Evolutionary conservation across 2,329 filamentous ascomycete genomes (phyloP), one percentile per base, ranked within the genome.

Genomic region (Celoporthe dispersa): DNA sequence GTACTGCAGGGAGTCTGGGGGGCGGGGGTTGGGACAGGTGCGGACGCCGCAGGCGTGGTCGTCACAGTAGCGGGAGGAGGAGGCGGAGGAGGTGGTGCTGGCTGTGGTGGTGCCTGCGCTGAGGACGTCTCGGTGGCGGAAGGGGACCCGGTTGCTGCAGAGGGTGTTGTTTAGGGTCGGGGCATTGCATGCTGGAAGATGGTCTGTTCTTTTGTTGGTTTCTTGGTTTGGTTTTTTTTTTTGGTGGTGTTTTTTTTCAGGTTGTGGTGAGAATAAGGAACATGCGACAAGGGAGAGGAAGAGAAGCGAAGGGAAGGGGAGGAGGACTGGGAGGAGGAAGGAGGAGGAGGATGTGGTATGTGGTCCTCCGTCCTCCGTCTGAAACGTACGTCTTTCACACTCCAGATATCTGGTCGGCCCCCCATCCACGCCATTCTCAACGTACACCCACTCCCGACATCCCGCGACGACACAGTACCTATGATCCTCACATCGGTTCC

Each of bases 31-130:
- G 51, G n/a, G 19, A 66, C 71, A 73, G 19, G 66, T 51, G n/a
- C 65, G 59, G 48, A 70, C 51, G 62, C 60, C 65, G 70, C 71
- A 73, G 11, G 68, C 68, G 68, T 73, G 71, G 59, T 70, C 68
- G 28, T 55, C 35, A 68, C 71, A 73, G 63, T 67, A 67, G 53
- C 35, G 53, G 37, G 65, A 60, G 61, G 33, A 53, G 64, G n/a
- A 41, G 6, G 16, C 14, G 33, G 67, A 51, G 19, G 11, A 3
- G 28, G 55, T 14, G 55, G 51, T 28, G n/a, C n/a, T 55, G 22
- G 22, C 11, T 55, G 51, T 28, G 22, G 16, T 59, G 25, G 55
- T 59, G 28, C 16, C 35, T 28, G 35, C 35, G 39, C 8, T 19
- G 41, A 19, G 25, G 33, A 2, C 8, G 33, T 57, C 19, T 5